Conservation (phyloP, 805 yeast species). For the Myxozyma udenii region DNA sequence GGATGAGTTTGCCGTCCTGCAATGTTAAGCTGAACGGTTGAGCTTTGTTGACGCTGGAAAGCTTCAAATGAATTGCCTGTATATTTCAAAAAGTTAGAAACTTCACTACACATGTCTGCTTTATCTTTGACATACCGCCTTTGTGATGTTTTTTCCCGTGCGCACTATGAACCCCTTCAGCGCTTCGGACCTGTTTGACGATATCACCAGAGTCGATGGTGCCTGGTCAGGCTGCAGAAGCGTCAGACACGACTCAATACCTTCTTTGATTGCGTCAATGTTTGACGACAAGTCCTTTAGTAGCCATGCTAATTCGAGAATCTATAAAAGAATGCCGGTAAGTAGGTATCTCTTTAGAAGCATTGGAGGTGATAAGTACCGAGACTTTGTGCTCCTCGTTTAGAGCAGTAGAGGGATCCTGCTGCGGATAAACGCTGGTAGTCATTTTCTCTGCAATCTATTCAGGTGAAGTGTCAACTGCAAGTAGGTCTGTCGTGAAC, state of each 20-base stretch:
- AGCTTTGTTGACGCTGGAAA: slow-evolving; percentile 24
- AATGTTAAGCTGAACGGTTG: slow-evolving; percentile 11
- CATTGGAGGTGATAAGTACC: too few species aligned
- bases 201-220: slow-evolving; percentile 28
- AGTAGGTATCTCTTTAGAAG: too few species aligned
- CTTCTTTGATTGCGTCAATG: slow-evolving; percentile 19
- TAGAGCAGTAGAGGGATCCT: slow-evolving; percentile 19
- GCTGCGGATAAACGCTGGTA: slow-evolving; percentile 21
- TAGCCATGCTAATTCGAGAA: slow-evolving; percentile 29
- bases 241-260: slow-evolving; percentile 25
- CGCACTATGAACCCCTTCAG: slow-evolving; percentile 29
- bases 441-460: slow-evolving; percentile 39
- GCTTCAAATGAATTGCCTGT: slow-evolving; percentile 26
- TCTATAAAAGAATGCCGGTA: too few species aligned
- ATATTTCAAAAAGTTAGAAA: too few species aligned
- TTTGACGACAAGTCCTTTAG: slow-evolving; percentile 21
- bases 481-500: too few species aligned
- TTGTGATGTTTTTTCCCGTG: slow-evolving; percentile 21
- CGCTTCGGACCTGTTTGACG: slow-evolving; percentile 30
- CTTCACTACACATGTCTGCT: background rate
- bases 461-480: slow-evolving; percentile 80
- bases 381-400: slow-evolving; percentile 30
- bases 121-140: slow-evolving; percentile 24
- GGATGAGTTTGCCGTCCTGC: slow-evolving; percentile 17
- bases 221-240: slow-evolving; percentile 25